These are phyloP conservation scores for Albugo candida DNA, from an alignment of 352 stramenopile genomes.

Conservation along the genomic window DNA sequence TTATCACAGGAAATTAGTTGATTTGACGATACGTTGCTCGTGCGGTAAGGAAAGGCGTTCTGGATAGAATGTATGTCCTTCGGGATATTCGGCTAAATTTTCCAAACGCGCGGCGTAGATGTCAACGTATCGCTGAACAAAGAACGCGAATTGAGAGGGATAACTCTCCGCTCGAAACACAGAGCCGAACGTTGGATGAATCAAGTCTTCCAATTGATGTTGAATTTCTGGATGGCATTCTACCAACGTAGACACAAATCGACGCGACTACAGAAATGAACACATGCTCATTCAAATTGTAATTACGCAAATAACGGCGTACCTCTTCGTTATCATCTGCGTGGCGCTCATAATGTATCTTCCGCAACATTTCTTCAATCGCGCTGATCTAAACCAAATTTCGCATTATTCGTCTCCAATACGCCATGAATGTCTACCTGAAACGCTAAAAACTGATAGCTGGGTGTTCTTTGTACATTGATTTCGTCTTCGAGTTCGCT, in stretches of 20 bases:
- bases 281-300: slow-evolving; percentile 16
- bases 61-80: slow-evolving; percentile 73
- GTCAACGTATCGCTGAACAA: slow-evolving; percentile 73
- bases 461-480: slow-evolving; percentile 25
- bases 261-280: slow-evolving; percentile 25
- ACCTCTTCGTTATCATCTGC: slow-evolving; percentile 19
- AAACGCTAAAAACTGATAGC: slow-evolving; percentile 45
- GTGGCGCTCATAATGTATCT: slow-evolving; percentile 32
- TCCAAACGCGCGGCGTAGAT: slow-evolving; percentile 74
- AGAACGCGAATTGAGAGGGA: slow-evolving; percentile 74
- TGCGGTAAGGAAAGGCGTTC: slow-evolving; percentile 39
- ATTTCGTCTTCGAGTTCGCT: slow-evolving; percentile 80
- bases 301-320: neutral
- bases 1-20: too few species aligned
- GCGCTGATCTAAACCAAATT: slow-evolving; percentile 19
- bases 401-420: neutral
- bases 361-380: slow-evolving; percentile 43
- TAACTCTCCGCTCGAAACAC: slow-evolving; percentile 72
- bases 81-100: slow-evolving; percentile 67
- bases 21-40: slow-evolving; percentile 12
- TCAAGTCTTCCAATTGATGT: slow-evolving; percentile 48
- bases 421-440: slow-evolving; percentile 9
- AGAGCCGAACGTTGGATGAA: slow-evolving; percentile 77
- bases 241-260: slow-evolving; percentile 37
- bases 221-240: slow-evolving; percentile 40